Percentiles rank a stretch among this genome's conserved stretches.
Conservation (phyloP, 1,284 basidiomycete species). For the Sparassis latifolia region DNA sequence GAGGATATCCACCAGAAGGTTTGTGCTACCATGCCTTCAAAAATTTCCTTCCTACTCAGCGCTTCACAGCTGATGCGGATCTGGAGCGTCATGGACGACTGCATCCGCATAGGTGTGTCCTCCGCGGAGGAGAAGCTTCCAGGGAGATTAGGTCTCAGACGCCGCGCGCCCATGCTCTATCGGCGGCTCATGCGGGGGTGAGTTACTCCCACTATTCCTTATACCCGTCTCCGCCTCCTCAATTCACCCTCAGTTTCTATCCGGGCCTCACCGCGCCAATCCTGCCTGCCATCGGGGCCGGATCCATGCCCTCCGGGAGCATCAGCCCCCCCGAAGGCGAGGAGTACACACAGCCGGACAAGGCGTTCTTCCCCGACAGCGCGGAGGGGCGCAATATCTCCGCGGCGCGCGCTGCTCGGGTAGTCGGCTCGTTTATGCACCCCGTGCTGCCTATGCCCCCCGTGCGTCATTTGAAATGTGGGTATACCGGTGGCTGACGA, state of each 20-base stretch:
- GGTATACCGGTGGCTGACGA: conserved; percentile 1
- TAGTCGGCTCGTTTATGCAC: conserved; percentile 80
- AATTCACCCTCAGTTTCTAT: conserved; percentile 47
- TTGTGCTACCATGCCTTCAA: conserved; percentile 8
- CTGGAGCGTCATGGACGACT: conserved; percentile 92
- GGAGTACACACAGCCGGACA: background rate
- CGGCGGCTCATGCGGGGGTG: conserved; percentile 83
- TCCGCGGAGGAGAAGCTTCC: conserved; percentile 75
- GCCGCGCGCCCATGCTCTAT: conserved; percentile 84
- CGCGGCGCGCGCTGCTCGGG: conserved; percentile 36
- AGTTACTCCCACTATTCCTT: conserved; percentile 16
- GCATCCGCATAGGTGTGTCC: conserved; percentile 85
- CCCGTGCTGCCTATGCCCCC: conserved; percentile 77
- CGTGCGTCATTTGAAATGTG: conserved; percentile 34
- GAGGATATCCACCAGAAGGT: conserved; percentile 76
- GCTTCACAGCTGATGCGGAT: conserved; percentile 61
- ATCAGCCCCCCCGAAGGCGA: conserved; percentile 35
- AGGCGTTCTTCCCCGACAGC: background rate
- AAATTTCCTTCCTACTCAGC: background rate
- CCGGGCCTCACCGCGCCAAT: conserved; percentile 46
- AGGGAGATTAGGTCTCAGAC: conserved; percentile 73
- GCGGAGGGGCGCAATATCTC: background rate
- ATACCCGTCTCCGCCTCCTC: background rate
- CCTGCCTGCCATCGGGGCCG: conserved; percentile 41
- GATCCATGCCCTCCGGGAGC: conserved; percentile 20